Conservation (phyloP, 2,329 filamentous ascomycete species). For the Neofusicoccum sp. region DNA sequence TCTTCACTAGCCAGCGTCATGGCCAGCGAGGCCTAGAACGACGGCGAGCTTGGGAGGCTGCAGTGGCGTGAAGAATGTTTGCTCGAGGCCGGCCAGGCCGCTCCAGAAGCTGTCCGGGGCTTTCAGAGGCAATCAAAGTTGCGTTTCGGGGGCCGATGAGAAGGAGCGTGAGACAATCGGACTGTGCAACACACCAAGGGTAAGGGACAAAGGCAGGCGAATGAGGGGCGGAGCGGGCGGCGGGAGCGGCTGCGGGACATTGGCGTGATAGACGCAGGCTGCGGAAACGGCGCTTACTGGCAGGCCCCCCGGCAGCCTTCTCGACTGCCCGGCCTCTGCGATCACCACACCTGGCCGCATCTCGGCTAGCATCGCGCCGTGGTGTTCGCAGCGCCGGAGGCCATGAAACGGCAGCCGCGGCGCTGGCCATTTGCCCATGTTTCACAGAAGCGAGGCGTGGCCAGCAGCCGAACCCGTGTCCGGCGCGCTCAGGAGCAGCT, state of each 20-base stretch:
- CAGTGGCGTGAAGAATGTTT: neutral
- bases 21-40: too few relatives aligned
- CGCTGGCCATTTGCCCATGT: neutral
- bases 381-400: neutral
- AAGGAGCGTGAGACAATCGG: neutral
- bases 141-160: neutral
- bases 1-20: too few relatives aligned
- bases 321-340: conserved; percentile 4
- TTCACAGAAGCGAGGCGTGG: conserved; percentile 3
- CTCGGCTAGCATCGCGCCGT: conserved; percentile 8
- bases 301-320: neutral
- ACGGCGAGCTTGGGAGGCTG: too few relatives aligned
- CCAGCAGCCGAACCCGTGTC: neutral
- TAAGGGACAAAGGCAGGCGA: neutral
- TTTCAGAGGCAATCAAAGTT: neutral
- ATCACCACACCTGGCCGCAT: neutral
- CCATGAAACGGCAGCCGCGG: neutral
- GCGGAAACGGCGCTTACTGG: conserved; percentile 11
- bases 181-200: neutral
- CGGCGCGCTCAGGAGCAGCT: conserved; percentile 5
- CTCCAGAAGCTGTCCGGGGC: neutral
- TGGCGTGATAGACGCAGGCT: conserved; percentile 13
- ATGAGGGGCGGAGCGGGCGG: neutral
- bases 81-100: too few relatives aligned
- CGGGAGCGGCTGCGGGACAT: neutral